Conservation (phyloP, 73 alveolate species). For the Tetrahymena borealis region DNA sequence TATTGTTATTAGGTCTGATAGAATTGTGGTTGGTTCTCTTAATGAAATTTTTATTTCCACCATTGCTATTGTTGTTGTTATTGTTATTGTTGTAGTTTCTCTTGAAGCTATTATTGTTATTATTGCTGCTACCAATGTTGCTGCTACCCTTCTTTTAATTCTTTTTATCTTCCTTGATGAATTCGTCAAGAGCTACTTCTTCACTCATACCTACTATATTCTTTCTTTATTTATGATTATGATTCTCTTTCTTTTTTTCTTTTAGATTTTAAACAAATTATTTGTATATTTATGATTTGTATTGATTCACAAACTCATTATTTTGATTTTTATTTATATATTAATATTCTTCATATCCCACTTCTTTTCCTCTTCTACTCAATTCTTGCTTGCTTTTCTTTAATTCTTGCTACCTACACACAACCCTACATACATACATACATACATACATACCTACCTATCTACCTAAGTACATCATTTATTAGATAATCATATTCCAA, state of each 20-base stretch:
- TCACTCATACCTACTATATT: neutral
- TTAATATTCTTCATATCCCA: neutral
- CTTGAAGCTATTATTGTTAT: neutral
- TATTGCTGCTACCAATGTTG: neutral
- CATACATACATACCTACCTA: neutral
- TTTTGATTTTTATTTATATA: neutral
- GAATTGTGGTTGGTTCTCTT: neutral
- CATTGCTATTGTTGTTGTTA: neutral
- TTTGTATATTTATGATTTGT: neutral
- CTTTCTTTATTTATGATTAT: neutral
- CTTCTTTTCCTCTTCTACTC: neutral
- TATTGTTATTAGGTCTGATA: neutral
- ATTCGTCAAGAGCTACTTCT: neutral
- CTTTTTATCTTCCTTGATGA: neutral
- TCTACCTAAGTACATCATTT: too few species aligned
- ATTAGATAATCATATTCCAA: too few species aligned
- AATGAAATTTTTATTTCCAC: neutral
- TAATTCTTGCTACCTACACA: neutral
- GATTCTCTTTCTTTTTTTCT: neutral
- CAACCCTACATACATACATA: neutral
- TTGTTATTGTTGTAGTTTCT: neutral
- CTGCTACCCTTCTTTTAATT: neutral
- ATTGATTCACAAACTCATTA: neutral
- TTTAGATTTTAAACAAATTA: neutral
- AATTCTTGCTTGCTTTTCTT: too few species aligned